Percentiles rank a stretch among this genome's conserved stretches.
Evolutionary conservation across 2,329 filamentous ascomycete genomes (phyloP).

Genomic region (Pseudofabraea citricarpa): DNA sequence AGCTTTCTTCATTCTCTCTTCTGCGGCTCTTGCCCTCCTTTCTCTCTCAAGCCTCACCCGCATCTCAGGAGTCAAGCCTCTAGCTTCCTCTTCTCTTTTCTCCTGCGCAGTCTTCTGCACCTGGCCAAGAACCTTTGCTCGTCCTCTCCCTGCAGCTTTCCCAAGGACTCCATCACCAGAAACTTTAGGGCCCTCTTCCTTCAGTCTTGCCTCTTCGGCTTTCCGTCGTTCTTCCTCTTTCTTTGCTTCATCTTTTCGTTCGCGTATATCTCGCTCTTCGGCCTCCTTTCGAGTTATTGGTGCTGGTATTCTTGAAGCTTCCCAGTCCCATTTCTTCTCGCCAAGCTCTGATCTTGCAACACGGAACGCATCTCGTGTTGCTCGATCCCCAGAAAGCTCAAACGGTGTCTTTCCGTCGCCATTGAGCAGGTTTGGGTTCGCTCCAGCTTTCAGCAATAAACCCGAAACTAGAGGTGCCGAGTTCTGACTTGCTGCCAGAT

Average conservation of each 20-base stretch:
- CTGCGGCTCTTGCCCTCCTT: conserved; percentile 82
- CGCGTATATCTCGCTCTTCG: conserved; percentile 62
- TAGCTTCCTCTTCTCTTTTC: conserved; percentile 74
- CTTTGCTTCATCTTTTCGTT: conserved; percentile 63
- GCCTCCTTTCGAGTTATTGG: conserved; percentile 68
- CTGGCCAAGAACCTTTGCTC: conserved; percentile 47
- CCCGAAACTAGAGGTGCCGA: conserved; percentile 72
- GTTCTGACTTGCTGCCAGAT: conserved; percentile 80
- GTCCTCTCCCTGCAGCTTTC: conserved; percentile 39
- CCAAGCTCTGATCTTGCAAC: conserved; percentile 80
- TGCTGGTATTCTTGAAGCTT: conserved; percentile 65
- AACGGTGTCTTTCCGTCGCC: conserved; percentile 80
- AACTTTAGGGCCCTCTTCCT: conserved; percentile 58
- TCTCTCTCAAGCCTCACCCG: conserved; percentile 80
- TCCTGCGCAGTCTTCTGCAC: conserved; percentile 73
- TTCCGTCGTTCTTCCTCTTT: conserved; percentile 68
- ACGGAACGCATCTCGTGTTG: conserved; percentile 87
- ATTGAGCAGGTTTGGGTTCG: conserved; percentile 68
- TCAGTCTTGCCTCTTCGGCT: conserved; percentile 69
- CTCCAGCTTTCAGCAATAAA: conserved; percentile 67
- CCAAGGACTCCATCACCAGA: conserved; percentile 32
- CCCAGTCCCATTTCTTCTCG: conserved; percentile 75
- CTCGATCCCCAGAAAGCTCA: conserved; percentile 78
- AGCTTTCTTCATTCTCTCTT: conserved; percentile 67
- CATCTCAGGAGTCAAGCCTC: conserved; percentile 86